phyloP scores from a whole-genome alignment of 176 grass and related monocot genomes.

The Carex pumila region DNA sequence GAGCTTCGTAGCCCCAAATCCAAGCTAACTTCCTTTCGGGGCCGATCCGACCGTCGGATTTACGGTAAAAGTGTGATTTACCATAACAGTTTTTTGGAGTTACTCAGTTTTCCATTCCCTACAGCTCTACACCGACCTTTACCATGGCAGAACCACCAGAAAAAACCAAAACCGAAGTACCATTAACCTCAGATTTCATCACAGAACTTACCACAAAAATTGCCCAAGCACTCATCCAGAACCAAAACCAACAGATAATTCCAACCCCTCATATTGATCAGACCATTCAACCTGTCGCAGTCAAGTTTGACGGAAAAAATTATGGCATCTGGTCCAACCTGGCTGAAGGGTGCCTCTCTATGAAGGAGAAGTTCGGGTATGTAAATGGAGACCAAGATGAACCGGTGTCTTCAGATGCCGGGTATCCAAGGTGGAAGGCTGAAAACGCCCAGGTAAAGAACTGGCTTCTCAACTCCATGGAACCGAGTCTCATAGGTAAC shows the following conservation, averaged over 20 bases:
- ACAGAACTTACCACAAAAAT: not conserved
- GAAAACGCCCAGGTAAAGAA: conserved; percentile 5
- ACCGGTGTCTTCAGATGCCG: not conserved
- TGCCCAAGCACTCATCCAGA: not conserved
- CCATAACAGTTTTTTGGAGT: too few species aligned
- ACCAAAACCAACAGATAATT: not conserved
- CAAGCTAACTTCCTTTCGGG: too few species aligned
- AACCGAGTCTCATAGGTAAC: not conserved
- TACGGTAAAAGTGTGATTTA: too few species aligned
- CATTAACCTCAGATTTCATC: not conserved
- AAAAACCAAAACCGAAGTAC: not conserved
- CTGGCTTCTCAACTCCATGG: not conserved
- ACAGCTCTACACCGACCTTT: too few species aligned
- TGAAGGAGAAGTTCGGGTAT: not conserved
- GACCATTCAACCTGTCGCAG: not conserved
- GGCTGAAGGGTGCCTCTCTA: not conserved
- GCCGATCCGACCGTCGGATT: too few species aligned
- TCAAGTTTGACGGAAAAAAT: not conserved
- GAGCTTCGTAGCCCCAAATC: too few species aligned
- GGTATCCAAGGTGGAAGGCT: not conserved
- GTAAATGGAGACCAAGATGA: not conserved
- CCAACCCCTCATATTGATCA: not conserved
- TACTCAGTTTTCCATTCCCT: too few species aligned
- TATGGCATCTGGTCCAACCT: not conserved
- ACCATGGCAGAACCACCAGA: not conserved